A percentile compares a stretch with the other conserved stretches of the same genome.
Evolutionary conservation across 1,139 yeast genomes (phyloP).

Genomic region (Torulaspora globosa): DNA sequence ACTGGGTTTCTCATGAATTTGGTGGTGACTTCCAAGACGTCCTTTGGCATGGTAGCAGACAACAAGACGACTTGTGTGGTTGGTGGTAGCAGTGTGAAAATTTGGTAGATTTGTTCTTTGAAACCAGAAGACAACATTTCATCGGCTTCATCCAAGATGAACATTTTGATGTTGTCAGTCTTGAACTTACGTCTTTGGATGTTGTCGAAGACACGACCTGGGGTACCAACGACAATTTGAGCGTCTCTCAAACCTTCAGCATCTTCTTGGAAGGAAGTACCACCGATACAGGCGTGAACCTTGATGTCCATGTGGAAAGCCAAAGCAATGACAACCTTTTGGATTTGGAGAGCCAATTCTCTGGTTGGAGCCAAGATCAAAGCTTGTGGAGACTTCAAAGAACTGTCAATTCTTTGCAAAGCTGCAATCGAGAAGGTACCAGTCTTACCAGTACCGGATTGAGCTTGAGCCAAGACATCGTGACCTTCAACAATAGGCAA

Average conservation of each 20-base stretch:
- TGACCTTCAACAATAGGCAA: conserved; percentile 94
- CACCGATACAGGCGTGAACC: conserved; percentile 98
- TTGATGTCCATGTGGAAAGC: conserved; percentile 91
- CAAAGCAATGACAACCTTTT: conserved; percentile 89
- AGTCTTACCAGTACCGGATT: conserved; percentile 99
- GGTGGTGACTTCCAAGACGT: conserved; percentile 93
- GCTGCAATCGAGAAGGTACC: conserved; percentile 98
- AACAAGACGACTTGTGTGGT: conserved; percentile 94
- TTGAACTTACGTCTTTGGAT: conserved; percentile 89
- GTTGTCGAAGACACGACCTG: conserved; percentile 98
- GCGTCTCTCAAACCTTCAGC: conserved; percentile 85
- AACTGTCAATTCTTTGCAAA: conserved; percentile 83
- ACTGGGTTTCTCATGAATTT: conserved; percentile 97
- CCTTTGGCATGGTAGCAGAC: conserved; percentile 97
- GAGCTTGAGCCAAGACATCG: conserved; percentile 98
- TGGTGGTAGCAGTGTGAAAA: conserved; percentile 89
- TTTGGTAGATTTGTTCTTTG: conserved; percentile 96
- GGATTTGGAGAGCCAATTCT: conserved; percentile 97
- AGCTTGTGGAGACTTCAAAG: conserved; percentile 74
- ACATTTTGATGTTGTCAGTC: conserved; percentile 90
- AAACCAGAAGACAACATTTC: conserved; percentile 96
- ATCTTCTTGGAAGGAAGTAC: conserved; percentile 89
- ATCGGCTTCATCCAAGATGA: conserved; percentile 98
- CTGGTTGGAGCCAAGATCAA: conserved; percentile 97
- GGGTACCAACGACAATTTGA: conserved; percentile 97